Evolutionary conservation across 2,329 filamentous ascomycete species (phyloP).

Genomic region (Plenodomus tracheiphilus): DNA sequence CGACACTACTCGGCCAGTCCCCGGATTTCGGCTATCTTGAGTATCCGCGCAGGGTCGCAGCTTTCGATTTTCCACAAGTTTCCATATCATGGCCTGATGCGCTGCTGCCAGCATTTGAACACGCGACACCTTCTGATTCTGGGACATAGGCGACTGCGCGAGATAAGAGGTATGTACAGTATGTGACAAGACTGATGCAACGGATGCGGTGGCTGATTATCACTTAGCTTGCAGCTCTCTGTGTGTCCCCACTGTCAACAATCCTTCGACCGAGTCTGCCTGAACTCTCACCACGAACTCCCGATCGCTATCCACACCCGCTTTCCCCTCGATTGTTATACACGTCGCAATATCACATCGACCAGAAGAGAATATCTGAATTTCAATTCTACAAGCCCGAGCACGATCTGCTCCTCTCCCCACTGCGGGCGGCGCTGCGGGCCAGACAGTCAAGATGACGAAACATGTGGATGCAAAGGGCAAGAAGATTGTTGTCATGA

Average conservation of each 20-base stretch:
- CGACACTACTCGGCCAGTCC: conserved; percentile 5
- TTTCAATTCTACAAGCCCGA: background rate
- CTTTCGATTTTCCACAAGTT: background rate
- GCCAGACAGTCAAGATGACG: conserved; percentile 12
- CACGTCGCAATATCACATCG: conserved; percentile 3
- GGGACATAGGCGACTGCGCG: too few relatives aligned
- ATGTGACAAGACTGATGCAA: background rate
- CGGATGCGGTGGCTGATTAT: conserved; percentile 1
- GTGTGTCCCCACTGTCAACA: conserved; percentile 12
- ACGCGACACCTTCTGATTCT: conserved; percentile 1
- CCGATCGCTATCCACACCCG: conserved; percentile 14
- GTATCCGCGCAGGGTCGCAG: background rate
- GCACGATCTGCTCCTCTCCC: background rate
- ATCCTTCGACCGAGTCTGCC: background rate
- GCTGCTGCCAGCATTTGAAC: conserved; percentile 2
- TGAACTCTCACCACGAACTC: conserved; percentile 9
- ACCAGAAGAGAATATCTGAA: conserved; percentile 5
- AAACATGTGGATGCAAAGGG: conserved; percentile 23
- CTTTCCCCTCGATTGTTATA: conserved; percentile 10
- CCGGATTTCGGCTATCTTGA: conserved; percentile 23
- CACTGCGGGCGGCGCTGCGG: too few relatives aligned
- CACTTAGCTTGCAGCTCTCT: conserved; percentile 9
- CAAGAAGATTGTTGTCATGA: conserved; percentile 58
- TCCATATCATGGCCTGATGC: conserved; percentile 14
- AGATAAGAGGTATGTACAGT: background rate